Percentiles rank a stretch among this genome's conserved stretches.
phyloP scores from a whole-genome alignment of 192 early-diverging fungal species.

The Phlyctochytrium arcticum region DNA sequence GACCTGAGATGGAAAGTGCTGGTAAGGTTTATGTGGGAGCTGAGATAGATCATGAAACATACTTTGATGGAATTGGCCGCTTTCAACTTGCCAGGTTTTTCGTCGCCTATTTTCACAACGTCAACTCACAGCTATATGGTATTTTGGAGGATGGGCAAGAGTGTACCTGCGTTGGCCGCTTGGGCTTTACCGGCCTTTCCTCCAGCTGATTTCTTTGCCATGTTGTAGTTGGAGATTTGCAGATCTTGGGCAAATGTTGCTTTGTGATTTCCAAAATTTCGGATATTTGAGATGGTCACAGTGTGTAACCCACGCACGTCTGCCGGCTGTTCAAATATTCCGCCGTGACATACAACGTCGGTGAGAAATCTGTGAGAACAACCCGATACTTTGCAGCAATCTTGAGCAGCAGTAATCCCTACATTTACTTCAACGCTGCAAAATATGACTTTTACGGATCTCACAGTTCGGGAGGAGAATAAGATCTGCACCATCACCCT shows the following conservation, averaged over 20 bases:
- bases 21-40: neutral
- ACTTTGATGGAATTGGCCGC: slow-evolving; percentile 29
- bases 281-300: too few relatives aligned
- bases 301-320: too few relatives aligned
- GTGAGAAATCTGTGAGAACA: neutral
- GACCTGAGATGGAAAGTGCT: slow-evolving; percentile 1
- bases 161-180: neutral
- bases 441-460: slow-evolving; percentile 1
- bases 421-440: too few relatives aligned
- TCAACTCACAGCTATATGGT: too few relatives aligned
- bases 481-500: slow-evolving; percentile 12
- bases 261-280: too few relatives aligned
- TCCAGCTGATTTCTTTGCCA: neutral
- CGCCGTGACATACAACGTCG: neutral
- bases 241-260: too few relatives aligned
- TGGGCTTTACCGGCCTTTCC: slow-evolving; percentile 4
- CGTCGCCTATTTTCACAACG: too few relatives aligned
- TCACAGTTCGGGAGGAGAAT: neutral
- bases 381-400: neutral
- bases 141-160: too few relatives aligned
- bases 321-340: too few relatives aligned
- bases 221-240: neutral
- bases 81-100: slow-evolving; percentile 23
- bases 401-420: too few relatives aligned
- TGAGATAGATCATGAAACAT: neutral